A percentile compares a stretch with the other conserved stretches of the same genome.
Evolutionary conservation across 441 rosid species (phyloP).

Genomic region (Erodium chrysanthum): DNA sequence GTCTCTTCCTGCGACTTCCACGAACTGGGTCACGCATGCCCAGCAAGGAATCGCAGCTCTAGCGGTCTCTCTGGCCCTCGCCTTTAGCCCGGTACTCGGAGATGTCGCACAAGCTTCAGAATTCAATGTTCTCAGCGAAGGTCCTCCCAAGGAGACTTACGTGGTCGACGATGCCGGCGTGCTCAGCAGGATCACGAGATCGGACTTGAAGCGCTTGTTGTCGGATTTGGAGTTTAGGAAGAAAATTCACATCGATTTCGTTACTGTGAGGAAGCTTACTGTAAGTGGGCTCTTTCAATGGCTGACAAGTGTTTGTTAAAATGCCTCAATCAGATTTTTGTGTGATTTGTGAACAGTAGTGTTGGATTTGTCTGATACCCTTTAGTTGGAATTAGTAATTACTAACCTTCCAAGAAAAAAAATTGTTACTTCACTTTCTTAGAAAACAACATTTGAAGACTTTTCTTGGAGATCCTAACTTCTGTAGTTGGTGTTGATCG

Average conservation of each 20-base stretch:
- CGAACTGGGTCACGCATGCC: background rate
- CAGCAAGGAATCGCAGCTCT: slow-evolving; percentile 55
- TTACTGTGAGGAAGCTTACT: slow-evolving; percentile 87
- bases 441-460: background rate
- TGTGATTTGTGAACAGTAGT: background rate
- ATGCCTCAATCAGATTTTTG: background rate
- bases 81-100: slow-evolving; percentile 52
- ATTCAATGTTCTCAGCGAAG: slow-evolving; percentile 69
- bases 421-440: too few species aligned
- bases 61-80: slow-evolving; percentile 66
- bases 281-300: slow-evolving; percentile 33
- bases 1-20: background rate
- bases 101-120: slow-evolving; percentile 64
- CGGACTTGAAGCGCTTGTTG: slow-evolving; percentile 64
- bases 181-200: slow-evolving; percentile 66
- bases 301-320: background rate
- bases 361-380: background rate
- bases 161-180: slow-evolving; percentile 88
- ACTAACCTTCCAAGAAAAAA: too few species aligned
- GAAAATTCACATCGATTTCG: slow-evolving; percentile 55
- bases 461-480: background rate
- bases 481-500: background rate
- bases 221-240: slow-evolving; percentile 88
- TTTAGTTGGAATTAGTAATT: background rate
- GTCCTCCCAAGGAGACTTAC: slow-evolving; percentile 74